phyloP scores from a whole-genome alignment of 345 rosid genomes.

The Eucalyptus marginata region DNA sequence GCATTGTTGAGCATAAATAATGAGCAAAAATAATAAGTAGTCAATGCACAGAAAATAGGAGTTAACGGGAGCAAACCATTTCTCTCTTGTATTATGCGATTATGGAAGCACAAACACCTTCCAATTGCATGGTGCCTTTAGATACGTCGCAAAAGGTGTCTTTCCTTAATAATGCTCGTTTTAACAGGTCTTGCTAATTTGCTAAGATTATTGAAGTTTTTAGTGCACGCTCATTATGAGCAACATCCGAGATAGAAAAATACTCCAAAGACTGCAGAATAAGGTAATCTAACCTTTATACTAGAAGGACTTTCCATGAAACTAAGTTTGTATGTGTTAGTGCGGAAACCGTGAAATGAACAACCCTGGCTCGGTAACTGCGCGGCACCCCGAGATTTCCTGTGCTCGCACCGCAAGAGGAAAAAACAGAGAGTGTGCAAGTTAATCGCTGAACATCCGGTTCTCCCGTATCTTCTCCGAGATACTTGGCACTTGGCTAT shows the following conservation, averaged over 20 bases:
- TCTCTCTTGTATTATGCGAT: neutral
- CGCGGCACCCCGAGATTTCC: slow-evolving; percentile 84
- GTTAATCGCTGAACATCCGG: neutral
- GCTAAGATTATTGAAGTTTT: neutral
- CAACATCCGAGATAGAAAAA: neutral
- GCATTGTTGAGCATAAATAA: neutral
- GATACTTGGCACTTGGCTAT: neutral
- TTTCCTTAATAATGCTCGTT: neutral
- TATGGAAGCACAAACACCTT: neutral
- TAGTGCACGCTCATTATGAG: neutral
- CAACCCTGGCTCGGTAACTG: slow-evolving; percentile 95
- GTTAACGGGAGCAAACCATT: neutral
- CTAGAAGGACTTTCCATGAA: slow-evolving; percentile 98
- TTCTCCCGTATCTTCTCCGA: neutral
- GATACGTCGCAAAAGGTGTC: fast-evolving
- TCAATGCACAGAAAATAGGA: neutral
- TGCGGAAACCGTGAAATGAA: slow-evolving; percentile 84
- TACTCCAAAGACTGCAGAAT: neutral
- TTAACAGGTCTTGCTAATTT: neutral
- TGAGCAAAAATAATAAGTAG: too few relatives aligned
- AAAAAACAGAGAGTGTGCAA: neutral
- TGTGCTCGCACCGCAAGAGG: slow-evolving; percentile 39
- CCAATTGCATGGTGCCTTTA: neutral
- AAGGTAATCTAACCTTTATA: slow-evolving; percentile 41
- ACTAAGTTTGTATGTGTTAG: slow-evolving; percentile 89